A percentile compares a stretch with the other conserved stretches of the same genome.
These are phyloP conservation scores for Clausena lansium DNA, from an alignment of 345 rosid genomes.

Conservation along the genomic window DNA sequence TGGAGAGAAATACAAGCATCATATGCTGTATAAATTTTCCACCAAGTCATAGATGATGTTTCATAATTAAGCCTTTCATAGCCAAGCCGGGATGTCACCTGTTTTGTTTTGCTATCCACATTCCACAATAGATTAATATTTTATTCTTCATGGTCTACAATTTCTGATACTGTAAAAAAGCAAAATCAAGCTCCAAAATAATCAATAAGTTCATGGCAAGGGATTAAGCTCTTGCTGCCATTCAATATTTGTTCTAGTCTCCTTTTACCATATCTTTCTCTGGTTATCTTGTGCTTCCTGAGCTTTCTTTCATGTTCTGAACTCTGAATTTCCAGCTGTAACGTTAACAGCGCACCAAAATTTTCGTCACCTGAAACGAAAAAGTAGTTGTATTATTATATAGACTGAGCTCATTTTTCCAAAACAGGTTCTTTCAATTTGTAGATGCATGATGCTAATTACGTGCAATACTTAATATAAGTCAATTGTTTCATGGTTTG, in stretches of 20 bases:
- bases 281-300: not conserved
- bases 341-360: too few relatives aligned
- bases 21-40: conserved; percentile 61
- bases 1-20: conserved; percentile 53
- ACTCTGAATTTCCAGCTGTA: not conserved
- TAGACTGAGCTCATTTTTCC: not conserved
- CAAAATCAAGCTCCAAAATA: not conserved
- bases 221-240: not conserved
- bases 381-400: too few relatives aligned
- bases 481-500: not conserved
- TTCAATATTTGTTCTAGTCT: not conserved
- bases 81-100: not conserved
- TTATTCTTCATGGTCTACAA: not conserved
- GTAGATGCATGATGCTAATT: not conserved
- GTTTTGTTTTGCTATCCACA: not conserved
- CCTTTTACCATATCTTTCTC: not conserved
- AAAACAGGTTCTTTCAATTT: not conserved
- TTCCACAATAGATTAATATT: not conserved
- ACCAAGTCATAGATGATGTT: conserved; percentile 1
- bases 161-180: not conserved
- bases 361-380: too few relatives aligned
- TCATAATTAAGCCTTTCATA: not conserved
- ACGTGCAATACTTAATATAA: not conserved
- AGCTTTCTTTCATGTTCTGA: not conserved
- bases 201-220: not conserved